A percentile compares a stretch with the other conserved stretches of the same genome.
Evolutionary conservation across 2,329 filamentous ascomycete genomes (phyloP).

Genomic region (Paecilomyces sp.): DNA sequence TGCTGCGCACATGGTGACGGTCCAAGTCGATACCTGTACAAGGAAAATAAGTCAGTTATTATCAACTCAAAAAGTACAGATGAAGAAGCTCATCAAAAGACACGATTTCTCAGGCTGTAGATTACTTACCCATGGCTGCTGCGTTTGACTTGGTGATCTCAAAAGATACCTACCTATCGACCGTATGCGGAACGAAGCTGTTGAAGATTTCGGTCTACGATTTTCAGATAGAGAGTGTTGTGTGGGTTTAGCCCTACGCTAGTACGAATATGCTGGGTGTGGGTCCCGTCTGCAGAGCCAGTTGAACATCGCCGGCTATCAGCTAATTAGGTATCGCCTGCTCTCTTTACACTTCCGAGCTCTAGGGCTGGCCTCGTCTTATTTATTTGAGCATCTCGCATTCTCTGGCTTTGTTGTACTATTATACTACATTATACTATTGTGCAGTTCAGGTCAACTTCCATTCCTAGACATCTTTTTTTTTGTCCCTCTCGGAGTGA

Average conservation of each 20-base stretch:
- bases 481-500: not conserved
- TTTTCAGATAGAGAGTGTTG: constrained; percentile 33
- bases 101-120: not conserved
- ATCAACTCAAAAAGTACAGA: not conserved
- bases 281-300: constrained; percentile 7
- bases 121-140: constrained; percentile 37
- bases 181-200: constrained; percentile 27
- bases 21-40: constrained; percentile 49
- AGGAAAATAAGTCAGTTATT: not conserved
- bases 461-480: not conserved
- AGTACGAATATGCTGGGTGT: constrained; percentile 15
- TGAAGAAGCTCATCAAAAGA: not conserved
- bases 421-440: not conserved
- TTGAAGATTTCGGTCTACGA: constrained; percentile 31
- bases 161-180: constrained; percentile 33
- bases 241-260: constrained; percentile 41
- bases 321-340: constrained; percentile 4
- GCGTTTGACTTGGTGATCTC: constrained; percentile 30
- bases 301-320: not conserved
- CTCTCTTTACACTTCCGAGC: constrained; percentile 4
- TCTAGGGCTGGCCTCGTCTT: not conserved
- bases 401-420: not conserved
- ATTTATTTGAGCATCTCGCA: not conserved
- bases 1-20: constrained; percentile 56
- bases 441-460: not conserved